A percentile compares a stretch with the other conserved stretches of the same genome.
Evolutionary conservation across 768 basidiomycete genomes (phyloP).

Genomic region (Russula earlei): DNA sequence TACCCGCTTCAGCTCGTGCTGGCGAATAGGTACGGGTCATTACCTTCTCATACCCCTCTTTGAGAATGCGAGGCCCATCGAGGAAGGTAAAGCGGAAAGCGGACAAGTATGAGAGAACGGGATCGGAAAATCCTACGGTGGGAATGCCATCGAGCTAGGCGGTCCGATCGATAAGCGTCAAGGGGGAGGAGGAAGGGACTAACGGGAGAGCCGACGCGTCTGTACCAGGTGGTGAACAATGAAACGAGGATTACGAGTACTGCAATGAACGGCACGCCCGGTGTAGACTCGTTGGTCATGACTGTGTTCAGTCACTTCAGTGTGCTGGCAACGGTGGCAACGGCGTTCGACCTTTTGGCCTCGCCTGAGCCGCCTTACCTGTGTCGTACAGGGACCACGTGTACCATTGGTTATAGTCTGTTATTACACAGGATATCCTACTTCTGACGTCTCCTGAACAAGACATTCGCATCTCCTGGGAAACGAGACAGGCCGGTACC

Average conservation of each 20-base stretch:
- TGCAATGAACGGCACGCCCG: not conserved
- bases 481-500: not conserved
- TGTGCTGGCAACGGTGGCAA: no score
- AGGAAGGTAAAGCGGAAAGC: not conserved
- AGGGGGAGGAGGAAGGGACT: not conserved
- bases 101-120: constrained; percentile 24
- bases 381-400: no score
- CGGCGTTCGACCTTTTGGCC: no score
- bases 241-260: not conserved
- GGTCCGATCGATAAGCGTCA: not conserved
- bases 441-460: constrained; percentile 22
- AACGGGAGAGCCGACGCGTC: not conserved
- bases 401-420: no score
- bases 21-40: not conserved
- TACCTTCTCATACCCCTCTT: constrained; percentile 6
- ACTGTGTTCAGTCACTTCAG: no score
- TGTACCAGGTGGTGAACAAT: not conserved
- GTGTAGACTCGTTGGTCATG: not conserved
- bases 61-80: not conserved
- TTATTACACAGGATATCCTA: no score
- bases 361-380: no score
- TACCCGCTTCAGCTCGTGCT: not conserved
- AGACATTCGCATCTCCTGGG: constrained; percentile 13
- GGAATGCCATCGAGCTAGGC: constrained; percentile 23
- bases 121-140: constrained; percentile 22